phyloP scores from a whole-genome alignment of 2,329 filamentous ascomycete species.

The Bipolaris gigantea region DNA sequence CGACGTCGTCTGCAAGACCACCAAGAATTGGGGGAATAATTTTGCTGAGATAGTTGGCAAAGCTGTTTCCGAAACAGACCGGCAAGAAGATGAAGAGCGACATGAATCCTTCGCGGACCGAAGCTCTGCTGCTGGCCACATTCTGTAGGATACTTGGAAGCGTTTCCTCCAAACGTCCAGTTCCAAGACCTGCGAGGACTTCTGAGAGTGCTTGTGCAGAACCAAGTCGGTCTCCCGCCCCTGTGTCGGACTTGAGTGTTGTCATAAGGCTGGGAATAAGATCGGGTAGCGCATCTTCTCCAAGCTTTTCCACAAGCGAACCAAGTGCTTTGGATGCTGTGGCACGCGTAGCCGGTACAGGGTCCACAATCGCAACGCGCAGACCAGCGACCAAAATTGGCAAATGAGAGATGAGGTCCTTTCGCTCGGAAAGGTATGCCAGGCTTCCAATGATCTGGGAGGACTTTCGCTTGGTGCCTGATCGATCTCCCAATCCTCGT shows the following conservation, averaged over 20 bases:
- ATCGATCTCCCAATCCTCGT: slow-evolving; percentile 85
- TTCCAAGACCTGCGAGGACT: slow-evolving; percentile 92
- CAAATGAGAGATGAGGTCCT: slow-evolving; percentile 86
- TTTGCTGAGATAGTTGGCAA: slow-evolving; percentile 89
- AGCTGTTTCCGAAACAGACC: slow-evolving; percentile 98
- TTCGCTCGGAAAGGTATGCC: slow-evolving; percentile 94
- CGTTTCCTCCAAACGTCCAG: slow-evolving; percentile 89
- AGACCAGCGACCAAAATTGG: slow-evolving; percentile 90
- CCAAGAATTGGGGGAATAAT: slow-evolving; percentile 95
- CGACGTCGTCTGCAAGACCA: slow-evolving; percentile 91
- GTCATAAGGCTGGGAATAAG: slow-evolving; percentile 97
- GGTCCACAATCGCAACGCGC: slow-evolving; percentile 86
- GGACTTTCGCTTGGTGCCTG: slow-evolving; percentile 93
- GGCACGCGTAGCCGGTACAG: slow-evolving; percentile 92
- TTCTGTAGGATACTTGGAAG: slow-evolving; percentile 96
- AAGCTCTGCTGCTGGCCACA: slow-evolving; percentile 84
- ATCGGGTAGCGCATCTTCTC: slow-evolving; percentile 93
- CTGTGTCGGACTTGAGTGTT: slow-evolving; percentile 94
- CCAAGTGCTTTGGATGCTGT: slow-evolving; percentile 95
- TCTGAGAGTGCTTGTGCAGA: slow-evolving; percentile 96
- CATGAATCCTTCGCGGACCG: slow-evolving; percentile 98
- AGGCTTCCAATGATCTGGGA: slow-evolving; percentile 97
- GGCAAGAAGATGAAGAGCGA: slow-evolving; percentile 98
- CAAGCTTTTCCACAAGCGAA: slow-evolving; percentile 96
- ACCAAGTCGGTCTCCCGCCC: slow-evolving; percentile 91